These are phyloP conservation scores for Penicillium malachiteum DNA, from an alignment of 495 filamentous ascomycete genomes.

Conservation along the genomic window DNA sequence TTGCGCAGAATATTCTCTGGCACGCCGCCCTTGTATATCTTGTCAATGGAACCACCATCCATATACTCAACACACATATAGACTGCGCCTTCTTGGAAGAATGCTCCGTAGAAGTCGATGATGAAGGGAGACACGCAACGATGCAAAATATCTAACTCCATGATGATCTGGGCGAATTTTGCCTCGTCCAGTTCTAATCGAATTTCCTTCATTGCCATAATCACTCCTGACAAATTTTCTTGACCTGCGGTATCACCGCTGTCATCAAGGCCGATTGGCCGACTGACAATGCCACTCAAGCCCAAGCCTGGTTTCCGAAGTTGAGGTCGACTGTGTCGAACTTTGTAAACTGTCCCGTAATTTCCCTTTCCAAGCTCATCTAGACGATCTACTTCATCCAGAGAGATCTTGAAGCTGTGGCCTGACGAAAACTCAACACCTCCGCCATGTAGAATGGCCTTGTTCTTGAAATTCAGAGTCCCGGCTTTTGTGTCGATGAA, in stretches of 20 bases:
- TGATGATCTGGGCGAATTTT: conserved; percentile 96
- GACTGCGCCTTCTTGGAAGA: conserved; percentile 98
- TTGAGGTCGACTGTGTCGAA: conserved; percentile 77
- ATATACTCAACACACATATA: conserved; percentile 99
- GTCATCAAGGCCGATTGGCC: conserved; percentile 32
- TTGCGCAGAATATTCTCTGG: conserved; percentile 88
- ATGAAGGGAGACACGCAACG: conserved; percentile 94
- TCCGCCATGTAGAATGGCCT: conserved; percentile 80
- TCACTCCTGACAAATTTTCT: conserved; percentile 58
- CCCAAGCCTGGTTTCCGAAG: conserved; percentile 79
- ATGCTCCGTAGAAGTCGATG: conserved; percentile 97
- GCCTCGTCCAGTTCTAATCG: conserved; percentile 94
- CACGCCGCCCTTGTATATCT: conserved; percentile 90
- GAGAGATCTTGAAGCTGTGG: conserved; percentile 85
- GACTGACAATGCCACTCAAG: conserved; percentile 59
- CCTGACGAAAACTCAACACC: conserved; percentile 92
- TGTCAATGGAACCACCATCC: conserved; percentile 99
- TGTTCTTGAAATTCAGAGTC: conserved; percentile 88
- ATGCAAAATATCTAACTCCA: conserved; percentile 96
- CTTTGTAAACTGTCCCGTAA: conserved; percentile 97
- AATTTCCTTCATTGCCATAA: conserved; percentile 99
- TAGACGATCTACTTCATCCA: conserved; percentile 92
- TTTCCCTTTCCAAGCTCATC: conserved; percentile 98
- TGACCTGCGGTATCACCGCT: conserved; percentile 18
- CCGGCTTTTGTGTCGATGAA: conserved; percentile 90